Evolutionary conservation across 345 rosid species (phyloP), one percentile per base, ranked within the genome.

Genomic region (Boechera divaricarpa): DNA sequence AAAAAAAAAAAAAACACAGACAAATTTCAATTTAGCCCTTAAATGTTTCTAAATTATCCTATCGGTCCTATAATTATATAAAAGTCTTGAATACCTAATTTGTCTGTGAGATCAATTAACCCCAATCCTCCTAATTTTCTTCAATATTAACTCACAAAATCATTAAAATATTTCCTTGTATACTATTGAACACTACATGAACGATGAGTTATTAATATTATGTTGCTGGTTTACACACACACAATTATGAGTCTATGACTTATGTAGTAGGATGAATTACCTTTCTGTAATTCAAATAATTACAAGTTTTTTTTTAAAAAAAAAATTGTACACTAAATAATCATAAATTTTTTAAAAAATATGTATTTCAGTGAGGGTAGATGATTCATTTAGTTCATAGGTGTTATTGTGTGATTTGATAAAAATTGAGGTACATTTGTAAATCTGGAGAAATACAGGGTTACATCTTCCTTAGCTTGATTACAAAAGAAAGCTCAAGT

Each of bases 401-500:
- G 54, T 26, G 5, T 29, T 48, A 28, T 12, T 15, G 0, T 64
- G 72, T 29, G 57, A 21, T 13, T 10, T 56, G 18, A 48, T 47
- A 38, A 0, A 70, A 10, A 0, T 9, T 6, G 62, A 10, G 72
- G 62, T 54, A 57, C 18, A 70, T 28, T 38, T 29, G 44, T 56
- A 47, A 57, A 53, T 60, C 0, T 18, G 1, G 10, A 73, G 18
- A 78, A 58, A 10, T 11, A 4, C 1, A 52, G 56, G 74, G 65
- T 9, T 6, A 2, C 54, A 11, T 42, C 13, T 8, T 42, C 32
- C 9, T 18, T 28, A 45, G 45, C 56, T 54, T 70, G 16, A 42
- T 56, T 42, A 63, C 24, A 52, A 44, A 38, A 13, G 21, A 72
- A 77, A 59, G 69, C 41, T 67, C 42, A 39, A 32, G 45, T 71